Percentiles rank a stretch among this genome's conserved stretches.
Conservation (phyloP, 1,284 basidiomycete genomes). For the Vanrija pseudolonga region DNA sequence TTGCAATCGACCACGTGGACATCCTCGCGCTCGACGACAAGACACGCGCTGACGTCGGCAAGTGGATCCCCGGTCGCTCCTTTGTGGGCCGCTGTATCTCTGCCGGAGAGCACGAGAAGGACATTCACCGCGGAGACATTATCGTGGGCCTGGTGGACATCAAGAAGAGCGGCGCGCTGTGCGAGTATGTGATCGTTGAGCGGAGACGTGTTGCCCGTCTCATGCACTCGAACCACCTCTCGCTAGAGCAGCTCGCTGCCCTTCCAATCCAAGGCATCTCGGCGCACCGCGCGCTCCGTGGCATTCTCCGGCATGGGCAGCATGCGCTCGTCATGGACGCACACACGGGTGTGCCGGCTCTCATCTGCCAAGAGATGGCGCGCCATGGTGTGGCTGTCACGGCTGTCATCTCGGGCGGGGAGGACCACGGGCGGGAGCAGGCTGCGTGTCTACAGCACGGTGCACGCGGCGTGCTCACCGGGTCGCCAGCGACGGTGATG, state of each 20-base stretch:
- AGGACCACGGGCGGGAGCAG: conserved; percentile 23
- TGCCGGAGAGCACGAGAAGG: conserved; percentile 72
- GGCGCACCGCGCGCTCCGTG: conserved; percentile 70
- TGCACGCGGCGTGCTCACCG: conserved; percentile 42
- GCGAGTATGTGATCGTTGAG: conserved; percentile 77
- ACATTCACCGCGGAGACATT: conserved; percentile 72
- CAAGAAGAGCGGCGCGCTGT: conserved; percentile 71
- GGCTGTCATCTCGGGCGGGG: conserved; percentile 40
- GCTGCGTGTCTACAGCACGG: conserved; percentile 37
- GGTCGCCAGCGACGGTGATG: conserved; percentile 39
- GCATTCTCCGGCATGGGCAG: conserved; percentile 45
- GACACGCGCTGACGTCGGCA: conserved; percentile 40
- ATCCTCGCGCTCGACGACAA: conserved; percentile 59
- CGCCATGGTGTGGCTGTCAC: conserved; percentile 41
- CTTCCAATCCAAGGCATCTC: conserved; percentile 70
- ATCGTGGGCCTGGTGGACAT: conserved; percentile 72
- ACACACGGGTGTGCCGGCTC: conserved; percentile 68
- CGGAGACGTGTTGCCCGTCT: conserved; percentile 69
- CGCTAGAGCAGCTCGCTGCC: conserved; percentile 72
- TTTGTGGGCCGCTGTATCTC: conserved; percentile 76
- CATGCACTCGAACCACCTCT: conserved; percentile 52
- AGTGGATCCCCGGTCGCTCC: conserved; percentile 67
- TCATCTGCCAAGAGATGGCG: conserved; percentile 68
- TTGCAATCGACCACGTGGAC: conserved; percentile 71
- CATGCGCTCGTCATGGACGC: conserved; percentile 68